These are phyloP conservation scores for Globisporangium cylindrosporum DNA, from an alignment of 352 stramenopile species.

Conservation along the genomic window DNA sequence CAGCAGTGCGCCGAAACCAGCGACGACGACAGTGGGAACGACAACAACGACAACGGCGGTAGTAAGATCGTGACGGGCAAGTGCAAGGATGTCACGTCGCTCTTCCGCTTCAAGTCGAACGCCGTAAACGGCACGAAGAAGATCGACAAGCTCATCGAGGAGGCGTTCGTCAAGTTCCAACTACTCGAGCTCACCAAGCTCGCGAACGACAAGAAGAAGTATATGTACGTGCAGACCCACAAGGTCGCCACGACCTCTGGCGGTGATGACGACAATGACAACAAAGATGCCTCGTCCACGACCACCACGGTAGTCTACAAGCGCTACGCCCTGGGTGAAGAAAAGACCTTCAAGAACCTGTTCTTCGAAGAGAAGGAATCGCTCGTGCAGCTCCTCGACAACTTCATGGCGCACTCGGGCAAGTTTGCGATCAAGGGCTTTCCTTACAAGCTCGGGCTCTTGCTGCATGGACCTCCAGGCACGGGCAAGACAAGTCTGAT, in stretches of 20 bases:
- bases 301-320: constrained; percentile 35
- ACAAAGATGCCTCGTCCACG: not conserved
- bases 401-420: constrained; percentile 63
- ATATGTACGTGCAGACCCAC: constrained; percentile 42
- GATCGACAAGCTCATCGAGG: constrained; percentile 38
- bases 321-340: constrained; percentile 76
- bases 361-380: constrained; percentile 85
- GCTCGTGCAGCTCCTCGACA: constrained; percentile 68
- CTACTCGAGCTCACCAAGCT: constrained; percentile 28
- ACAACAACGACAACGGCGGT: not conserved
- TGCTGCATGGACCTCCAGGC: constrained; percentile 86
- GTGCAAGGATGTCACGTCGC: constrained; percentile 15
- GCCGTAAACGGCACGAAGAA: constrained; percentile 22
- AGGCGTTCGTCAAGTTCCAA: constrained; percentile 37
- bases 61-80: constrained; percentile 11
- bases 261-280: constrained; percentile 9
- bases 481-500: constrained; percentile 91
- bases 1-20: constrained; percentile 8
- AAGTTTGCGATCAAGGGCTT: constrained; percentile 89
- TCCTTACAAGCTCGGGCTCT: constrained; percentile 85
- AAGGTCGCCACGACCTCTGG: not conserved
- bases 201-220: constrained; percentile 33
- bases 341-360: constrained; percentile 88
- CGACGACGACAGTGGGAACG: not conserved
- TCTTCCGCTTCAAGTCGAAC: constrained; percentile 11